phyloP scores from a whole-genome alignment of 2,329 filamentous ascomycete species.

The Stagonosporopsis rhizophila region DNA sequence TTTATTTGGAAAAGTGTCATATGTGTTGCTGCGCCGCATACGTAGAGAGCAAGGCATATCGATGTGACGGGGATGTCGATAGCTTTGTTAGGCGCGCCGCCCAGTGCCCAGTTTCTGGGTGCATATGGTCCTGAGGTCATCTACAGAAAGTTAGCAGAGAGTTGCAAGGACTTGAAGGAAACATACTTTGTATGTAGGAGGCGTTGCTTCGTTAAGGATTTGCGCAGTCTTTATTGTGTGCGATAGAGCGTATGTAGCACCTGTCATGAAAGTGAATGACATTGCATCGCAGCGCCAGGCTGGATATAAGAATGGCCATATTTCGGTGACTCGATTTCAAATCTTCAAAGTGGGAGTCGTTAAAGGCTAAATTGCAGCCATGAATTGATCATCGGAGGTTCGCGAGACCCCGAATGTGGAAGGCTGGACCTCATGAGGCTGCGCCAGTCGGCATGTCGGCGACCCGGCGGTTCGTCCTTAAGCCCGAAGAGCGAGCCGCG shows the following conservation, averaged over 20 bases:
- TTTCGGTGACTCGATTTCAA: not conserved
- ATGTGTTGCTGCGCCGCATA: slow-evolving; percentile 46
- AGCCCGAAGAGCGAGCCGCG: slow-evolving; percentile 1
- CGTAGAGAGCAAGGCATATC: slow-evolving; percentile 50
- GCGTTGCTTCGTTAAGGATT: not conserved
- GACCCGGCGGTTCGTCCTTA: not conserved
- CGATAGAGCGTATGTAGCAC: not conserved
- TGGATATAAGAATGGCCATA: not conserved
- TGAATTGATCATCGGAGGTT: not conserved
- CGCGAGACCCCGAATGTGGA: not conserved
- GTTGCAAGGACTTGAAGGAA: not conserved
- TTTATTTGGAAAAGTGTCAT: slow-evolving; percentile 53
- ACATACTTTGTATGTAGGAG: not conserved
- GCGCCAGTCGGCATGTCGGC: not conserved
- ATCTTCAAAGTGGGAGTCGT: not conserved
- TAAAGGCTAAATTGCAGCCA: not conserved
- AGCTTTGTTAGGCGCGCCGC: slow-evolving; percentile 42
- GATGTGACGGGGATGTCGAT: slow-evolving; percentile 51
- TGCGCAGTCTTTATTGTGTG: not conserved
- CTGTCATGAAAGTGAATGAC: not conserved
- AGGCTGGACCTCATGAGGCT: not conserved
- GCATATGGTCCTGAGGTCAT: slow-evolving; percentile 29
- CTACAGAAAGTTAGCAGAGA: not conserved
- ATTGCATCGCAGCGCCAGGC: not conserved
- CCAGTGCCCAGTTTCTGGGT: slow-evolving; percentile 40